phyloP scores from a whole-genome alignment of 2,329 filamentous ascomycete species.

The Ophiocordyceps camponoti-leonardi region DNA sequence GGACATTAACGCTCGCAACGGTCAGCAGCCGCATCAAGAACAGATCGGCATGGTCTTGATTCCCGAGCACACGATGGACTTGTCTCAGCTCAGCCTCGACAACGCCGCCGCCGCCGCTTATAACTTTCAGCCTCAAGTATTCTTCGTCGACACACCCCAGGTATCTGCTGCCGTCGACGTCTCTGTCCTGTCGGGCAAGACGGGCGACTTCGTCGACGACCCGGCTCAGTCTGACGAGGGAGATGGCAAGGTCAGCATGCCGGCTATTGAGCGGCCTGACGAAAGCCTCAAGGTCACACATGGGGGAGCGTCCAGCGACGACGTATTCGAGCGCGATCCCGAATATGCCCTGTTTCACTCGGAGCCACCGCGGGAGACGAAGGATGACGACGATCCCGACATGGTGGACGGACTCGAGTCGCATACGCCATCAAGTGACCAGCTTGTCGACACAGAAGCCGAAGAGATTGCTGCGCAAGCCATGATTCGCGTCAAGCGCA shows the following conservation, averaged over 20 bases:
- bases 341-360: constrained; percentile 44
- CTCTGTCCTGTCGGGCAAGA: constrained; percentile 54
- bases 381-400: constrained; percentile 12
- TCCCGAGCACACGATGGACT: constrained; percentile 61
- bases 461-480: constrained; percentile 27
- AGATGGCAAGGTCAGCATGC: constrained; percentile 37
- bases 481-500: constrained; percentile 31
- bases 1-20: constrained; percentile 45
- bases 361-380: constrained; percentile 8
- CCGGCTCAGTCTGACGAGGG: constrained; percentile 22
- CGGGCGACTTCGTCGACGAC: constrained; percentile 33
- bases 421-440: constrained; percentile 45
- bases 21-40: constrained; percentile 38
- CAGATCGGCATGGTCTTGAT: constrained; percentile 72
- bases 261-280: constrained; percentile 30
- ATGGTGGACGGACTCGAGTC: constrained; percentile 37
- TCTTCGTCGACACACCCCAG: constrained; percentile 56
- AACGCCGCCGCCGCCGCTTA: constrained; percentile 27
- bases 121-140: constrained; percentile 53
- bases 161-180: constrained; percentile 43
- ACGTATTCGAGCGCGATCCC: constrained; percentile 45
- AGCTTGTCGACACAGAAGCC: constrained; percentile 43
- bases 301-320: constrained; percentile 19
- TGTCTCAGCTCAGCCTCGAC: constrained; percentile 51
- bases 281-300: constrained; percentile 6